Conservation (phyloP, 768 basidiomycete species). For the Russula dissimulans region DNA sequence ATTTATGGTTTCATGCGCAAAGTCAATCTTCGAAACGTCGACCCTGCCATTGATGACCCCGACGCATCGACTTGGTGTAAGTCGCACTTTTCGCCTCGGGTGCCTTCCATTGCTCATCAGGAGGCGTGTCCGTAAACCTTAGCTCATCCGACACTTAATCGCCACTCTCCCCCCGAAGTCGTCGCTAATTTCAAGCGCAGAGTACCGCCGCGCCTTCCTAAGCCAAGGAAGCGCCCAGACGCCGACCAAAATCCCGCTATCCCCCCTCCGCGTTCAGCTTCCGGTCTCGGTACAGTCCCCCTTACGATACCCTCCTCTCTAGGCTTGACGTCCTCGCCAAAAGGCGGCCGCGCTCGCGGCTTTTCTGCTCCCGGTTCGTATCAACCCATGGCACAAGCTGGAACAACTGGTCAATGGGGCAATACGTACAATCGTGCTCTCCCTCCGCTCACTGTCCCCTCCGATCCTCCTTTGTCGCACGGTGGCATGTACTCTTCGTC, state of each 20-base stretch:
- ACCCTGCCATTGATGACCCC: slow-evolving; percentile 90
- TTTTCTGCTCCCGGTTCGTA: slow-evolving; percentile 81
- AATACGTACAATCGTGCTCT: slow-evolving; percentile 44
- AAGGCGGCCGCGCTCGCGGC: slow-evolving; percentile 52
- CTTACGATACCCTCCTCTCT: slow-evolving; percentile 50
- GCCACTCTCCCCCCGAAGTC: slow-evolving; percentile 82
- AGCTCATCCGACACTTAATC: slow-evolving; percentile 89
- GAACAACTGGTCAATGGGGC: slow-evolving; percentile 46
- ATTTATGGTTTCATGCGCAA: slow-evolving; percentile 99
- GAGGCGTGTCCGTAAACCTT: slow-evolving; percentile 11
- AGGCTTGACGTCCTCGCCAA: slow-evolving; percentile 32
- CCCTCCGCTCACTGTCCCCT: slow-evolving; percentile 77
- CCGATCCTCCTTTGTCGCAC: slow-evolving; percentile 55
- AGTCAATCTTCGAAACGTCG: slow-evolving; percentile 90
- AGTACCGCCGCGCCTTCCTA: slow-evolving; percentile 86
- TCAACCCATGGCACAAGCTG: slow-evolving; percentile 56
- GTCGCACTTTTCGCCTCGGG: slow-evolving; percentile 27
- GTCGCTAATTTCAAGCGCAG: slow-evolving; percentile 93
- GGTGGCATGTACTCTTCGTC: slow-evolving; percentile 50
- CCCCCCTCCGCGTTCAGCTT: slow-evolving; percentile 68
- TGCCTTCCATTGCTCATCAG: slow-evolving; percentile 15
- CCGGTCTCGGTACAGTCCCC: slow-evolving; percentile 59
- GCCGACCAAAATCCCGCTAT: slow-evolving; percentile 57
- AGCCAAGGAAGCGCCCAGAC: slow-evolving; percentile 69
- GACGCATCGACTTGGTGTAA: slow-evolving; percentile 96